These are phyloP conservation scores for Amaranthus hypochondriacus DNA, from an alignment of 148 eudicot genomes.

Conservation along the genomic window DNA sequence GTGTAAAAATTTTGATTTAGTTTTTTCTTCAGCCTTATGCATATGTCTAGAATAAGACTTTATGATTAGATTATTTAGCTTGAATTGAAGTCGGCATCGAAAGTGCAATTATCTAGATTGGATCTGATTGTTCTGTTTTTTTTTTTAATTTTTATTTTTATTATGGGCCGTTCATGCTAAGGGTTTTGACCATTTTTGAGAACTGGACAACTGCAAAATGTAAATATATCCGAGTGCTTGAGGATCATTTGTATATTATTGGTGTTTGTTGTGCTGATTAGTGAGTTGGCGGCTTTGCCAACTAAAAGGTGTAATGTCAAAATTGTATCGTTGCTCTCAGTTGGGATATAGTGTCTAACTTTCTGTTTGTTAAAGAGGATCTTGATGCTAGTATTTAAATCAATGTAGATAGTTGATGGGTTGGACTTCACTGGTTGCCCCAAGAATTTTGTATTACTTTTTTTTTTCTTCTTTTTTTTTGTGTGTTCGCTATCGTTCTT, in stretches of 20 bases:
- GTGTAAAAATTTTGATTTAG: not conserved
- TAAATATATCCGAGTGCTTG: not conserved
- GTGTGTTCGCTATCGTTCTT: too few species aligned
- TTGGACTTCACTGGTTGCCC: too few species aligned
- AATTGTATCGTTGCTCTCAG: not conserved
- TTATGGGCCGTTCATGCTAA: not conserved
- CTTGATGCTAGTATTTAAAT: not conserved
- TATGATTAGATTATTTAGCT: not conserved
- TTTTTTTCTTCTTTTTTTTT: too few species aligned
- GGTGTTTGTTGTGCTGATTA: not conserved
- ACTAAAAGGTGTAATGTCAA: not conserved
- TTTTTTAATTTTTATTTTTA: not conserved
- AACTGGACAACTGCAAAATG: not conserved
- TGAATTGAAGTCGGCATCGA: not conserved
- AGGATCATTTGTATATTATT: not conserved
- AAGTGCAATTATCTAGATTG: not conserved
- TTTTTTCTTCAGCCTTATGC: not conserved
- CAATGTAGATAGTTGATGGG: slow-evolving; percentile 1
- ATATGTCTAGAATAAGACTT: not conserved
- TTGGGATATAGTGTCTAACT: not conserved
- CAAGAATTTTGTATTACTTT: too few species aligned
- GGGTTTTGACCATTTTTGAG: not conserved
- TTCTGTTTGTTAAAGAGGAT: not conserved
- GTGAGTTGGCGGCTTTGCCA: not conserved
- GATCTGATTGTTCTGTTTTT: not conserved